Base-by-base conservation (phyloP, 768 basidiomycete species). In the Pleurotus cornucopiae region DNA sequence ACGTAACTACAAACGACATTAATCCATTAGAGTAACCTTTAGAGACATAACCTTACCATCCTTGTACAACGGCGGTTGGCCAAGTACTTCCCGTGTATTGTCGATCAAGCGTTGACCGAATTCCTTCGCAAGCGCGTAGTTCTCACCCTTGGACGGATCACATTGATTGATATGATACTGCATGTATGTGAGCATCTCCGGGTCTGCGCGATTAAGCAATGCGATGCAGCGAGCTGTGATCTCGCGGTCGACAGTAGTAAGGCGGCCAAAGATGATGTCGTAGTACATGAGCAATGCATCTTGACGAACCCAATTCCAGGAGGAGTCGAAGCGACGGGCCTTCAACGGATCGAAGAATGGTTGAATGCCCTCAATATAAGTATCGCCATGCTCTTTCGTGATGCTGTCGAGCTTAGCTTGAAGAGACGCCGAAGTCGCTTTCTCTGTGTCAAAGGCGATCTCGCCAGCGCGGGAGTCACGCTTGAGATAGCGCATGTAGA, bases 241-340 rank as follows among this genome's bases (percentile, higher is more conserved):
- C 68, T 96, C 94, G 52, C 94, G 89, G 66, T 98, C 94, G 61
- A 98, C 91, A 14, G 93, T 94, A 20, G 88, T 94, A 55, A 97
- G 83, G 45, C 89, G 86, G 47, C 97, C 97, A 62, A 94, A 94
- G 63, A 99, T 94, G 73, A 99, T 97, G 69, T 98, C 96, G 72
- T 95, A 98, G 76, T 87, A 98, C 93, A 99, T 95, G 58, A 93
- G 76, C 23, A 98, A 78, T 13, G 94, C 93, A 59, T 97, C 95
- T 74, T 99, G 97, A 58, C 96, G 88, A 45, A 89, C 96, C 97
- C 97, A 99, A 68, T 99, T 99, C 97, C 96, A 99, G 5, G 90
- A 94, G 2, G 96, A 98, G 68, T 98, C 95, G 77, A 99, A 98
- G 67, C 89, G 94, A 46, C 97, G 91, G 11, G 95, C 97, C 73